Evolutionary conservation across 345 rosid genomes (phyloP).

Genomic region (Crucihimalaya himalaica): DNA sequence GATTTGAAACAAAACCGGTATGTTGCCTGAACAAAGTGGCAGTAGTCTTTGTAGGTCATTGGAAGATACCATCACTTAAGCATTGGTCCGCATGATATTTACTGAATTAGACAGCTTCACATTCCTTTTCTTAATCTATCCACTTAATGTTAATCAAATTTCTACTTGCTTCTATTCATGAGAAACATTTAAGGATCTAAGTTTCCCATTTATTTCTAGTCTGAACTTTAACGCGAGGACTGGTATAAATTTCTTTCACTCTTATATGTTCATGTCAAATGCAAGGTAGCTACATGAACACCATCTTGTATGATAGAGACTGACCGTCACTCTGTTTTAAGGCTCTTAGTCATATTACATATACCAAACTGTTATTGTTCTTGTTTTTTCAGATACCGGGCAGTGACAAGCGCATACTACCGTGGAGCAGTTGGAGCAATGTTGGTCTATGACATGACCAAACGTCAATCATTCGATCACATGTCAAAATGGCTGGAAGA

Average conservation of each 20-base stretch:
- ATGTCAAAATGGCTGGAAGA: constrained; percentile 87
- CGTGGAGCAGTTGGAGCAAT: constrained; percentile 85
- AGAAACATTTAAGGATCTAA: not conserved
- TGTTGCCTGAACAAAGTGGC: too few species aligned
- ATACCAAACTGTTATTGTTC: not conserved
- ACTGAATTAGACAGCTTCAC: too few species aligned
- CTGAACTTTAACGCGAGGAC: not conserved
- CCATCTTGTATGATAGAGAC: not conserved
- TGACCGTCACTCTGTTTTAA: not conserved
- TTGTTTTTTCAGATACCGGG: constrained; percentile 58
- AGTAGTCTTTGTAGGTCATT: too few species aligned
- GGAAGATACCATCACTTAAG: not conserved
- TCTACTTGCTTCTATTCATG: not conserved
- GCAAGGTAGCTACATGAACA: too few species aligned
- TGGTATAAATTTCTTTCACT: too few species aligned
- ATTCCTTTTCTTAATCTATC: not conserved
- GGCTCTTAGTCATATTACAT: not conserved
- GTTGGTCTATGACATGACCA: constrained; percentile 85
- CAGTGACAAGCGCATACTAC: constrained; percentile 86
- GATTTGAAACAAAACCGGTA: too few species aligned
- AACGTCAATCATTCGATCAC: constrained; percentile 85
- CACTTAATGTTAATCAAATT: not conserved
- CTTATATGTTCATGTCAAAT: too few species aligned
- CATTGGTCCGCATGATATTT: not conserved
- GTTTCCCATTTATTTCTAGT: not conserved